Conservation (phyloP, 2,329 filamentous ascomycete species). For the Neocatenulostroma microsporum region DNA sequence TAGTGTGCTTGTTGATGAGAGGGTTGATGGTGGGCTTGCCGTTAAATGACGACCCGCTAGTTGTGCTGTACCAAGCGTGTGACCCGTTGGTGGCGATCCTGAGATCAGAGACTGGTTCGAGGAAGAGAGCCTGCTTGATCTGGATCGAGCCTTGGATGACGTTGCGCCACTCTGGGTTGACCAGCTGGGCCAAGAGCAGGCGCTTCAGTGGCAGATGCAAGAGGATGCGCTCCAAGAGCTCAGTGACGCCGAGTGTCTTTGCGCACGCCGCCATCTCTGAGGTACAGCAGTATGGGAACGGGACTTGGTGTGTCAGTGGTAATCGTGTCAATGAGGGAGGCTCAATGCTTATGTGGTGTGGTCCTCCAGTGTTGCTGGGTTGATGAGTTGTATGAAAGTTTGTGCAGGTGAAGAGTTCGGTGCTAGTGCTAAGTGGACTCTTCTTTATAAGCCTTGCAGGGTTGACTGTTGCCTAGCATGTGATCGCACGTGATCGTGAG, state of each 20-base stretch:
- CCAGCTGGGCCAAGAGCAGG: not conserved
- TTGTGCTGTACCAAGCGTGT: not conserved
- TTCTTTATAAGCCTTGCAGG: no score
- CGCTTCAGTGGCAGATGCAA: no score
- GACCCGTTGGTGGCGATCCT: not conserved
- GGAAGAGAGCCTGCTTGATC: not conserved
- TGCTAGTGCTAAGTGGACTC: no score
- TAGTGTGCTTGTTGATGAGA: not conserved
- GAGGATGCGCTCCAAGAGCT: no score
- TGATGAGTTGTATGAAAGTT: no score
- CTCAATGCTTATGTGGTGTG: no score
- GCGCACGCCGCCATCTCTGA: not conserved
- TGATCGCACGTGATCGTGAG: no score
- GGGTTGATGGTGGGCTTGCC: not conserved
- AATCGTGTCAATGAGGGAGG: not conserved
- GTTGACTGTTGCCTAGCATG: no score
- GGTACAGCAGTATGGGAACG: not conserved
- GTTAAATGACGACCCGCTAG: not conserved
- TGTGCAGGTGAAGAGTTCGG: no score
- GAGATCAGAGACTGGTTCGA: not conserved
- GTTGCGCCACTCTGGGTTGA: not conserved
- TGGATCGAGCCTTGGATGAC: not conserved
- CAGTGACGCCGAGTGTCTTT: not conserved
- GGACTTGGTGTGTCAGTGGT: not conserved
- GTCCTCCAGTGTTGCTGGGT: no score